These are phyloP conservation scores for Zasmidium citrigriseum DNA, from an alignment of 2,329 filamentous ascomycete species.

Conservation along the genomic window DNA sequence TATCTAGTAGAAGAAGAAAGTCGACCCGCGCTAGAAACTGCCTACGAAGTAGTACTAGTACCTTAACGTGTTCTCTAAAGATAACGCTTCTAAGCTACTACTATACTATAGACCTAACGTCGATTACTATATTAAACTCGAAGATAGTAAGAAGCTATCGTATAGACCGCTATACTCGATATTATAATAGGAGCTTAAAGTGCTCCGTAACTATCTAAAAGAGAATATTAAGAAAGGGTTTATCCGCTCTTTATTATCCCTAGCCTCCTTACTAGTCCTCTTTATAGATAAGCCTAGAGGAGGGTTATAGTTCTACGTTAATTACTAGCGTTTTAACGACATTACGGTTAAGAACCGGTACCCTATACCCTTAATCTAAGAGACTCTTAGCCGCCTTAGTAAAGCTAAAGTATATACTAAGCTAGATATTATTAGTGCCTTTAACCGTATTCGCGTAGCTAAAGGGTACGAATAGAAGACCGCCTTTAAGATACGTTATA, in stretches of 20 bases:
- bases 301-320: conserved; percentile 16
- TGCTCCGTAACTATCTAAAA: not conserved
- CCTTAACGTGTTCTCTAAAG: not conserved
- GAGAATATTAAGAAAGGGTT: not conserved
- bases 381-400: too few species aligned
- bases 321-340: too few species aligned
- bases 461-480: conserved; percentile 4
- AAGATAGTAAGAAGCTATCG: not conserved
- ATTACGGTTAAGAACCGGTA: too few species aligned
- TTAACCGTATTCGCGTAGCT: conserved; percentile 1
- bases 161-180: not conserved
- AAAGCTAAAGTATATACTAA: too few species aligned
- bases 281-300: not conserved
- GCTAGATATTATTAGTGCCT: not conserved
- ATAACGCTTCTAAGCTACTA: not conserved
- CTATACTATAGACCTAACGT: not conserved
- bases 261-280: not conserved
- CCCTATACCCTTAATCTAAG: too few species aligned
- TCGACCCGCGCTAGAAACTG: not conserved
- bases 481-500: conserved; percentile 1
- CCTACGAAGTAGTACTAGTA: not conserved
- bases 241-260: not conserved
- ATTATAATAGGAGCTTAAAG: not conserved
- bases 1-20: not conserved
- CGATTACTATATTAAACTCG: not conserved